These are phyloP conservation scores for Fusarium sp. DNA, from an alignment of 2,329 filamentous ascomycete species.

Conservation along the genomic window DNA sequence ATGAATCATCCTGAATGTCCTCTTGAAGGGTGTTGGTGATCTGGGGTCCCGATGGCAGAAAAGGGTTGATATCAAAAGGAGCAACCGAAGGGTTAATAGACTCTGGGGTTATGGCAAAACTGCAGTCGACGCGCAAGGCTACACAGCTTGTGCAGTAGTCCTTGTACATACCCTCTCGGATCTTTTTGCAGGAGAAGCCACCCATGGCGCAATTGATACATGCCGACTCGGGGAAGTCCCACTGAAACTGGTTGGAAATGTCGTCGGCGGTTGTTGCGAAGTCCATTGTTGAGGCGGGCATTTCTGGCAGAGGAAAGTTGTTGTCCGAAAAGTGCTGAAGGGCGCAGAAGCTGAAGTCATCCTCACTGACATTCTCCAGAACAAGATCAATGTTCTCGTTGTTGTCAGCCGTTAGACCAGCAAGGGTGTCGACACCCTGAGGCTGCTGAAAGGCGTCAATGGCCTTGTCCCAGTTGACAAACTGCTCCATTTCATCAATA, in stretches of 20 bases:
- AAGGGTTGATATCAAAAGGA: constrained; percentile 63
- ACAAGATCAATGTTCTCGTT: constrained; percentile 65
- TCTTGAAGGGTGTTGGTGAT: constrained; percentile 55
- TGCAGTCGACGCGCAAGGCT: constrained; percentile 71
- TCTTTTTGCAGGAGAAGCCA: constrained; percentile 72
- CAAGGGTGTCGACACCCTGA: constrained; percentile 52
- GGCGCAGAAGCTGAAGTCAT: constrained; percentile 72
- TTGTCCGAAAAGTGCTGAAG: constrained; percentile 69
- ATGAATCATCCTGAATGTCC: constrained; percentile 46
- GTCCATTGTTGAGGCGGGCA: constrained; percentile 52
- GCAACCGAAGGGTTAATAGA: constrained; percentile 53
- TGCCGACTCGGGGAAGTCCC: constrained; percentile 63
- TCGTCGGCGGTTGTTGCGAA: constrained; percentile 41
- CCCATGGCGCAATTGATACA: constrained; percentile 68
- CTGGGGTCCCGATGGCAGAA: constrained; percentile 62
- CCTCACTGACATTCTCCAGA: constrained; percentile 69
- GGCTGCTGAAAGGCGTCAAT: constrained; percentile 56
- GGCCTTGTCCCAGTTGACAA: constrained; percentile 74
- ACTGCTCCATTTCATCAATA: constrained; percentile 71
- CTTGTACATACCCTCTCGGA: constrained; percentile 71
- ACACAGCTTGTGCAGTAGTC: constrained; percentile 75
- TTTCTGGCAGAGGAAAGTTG: constrained; percentile 53
- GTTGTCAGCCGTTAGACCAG: constrained; percentile 55
- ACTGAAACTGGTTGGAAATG: constrained; percentile 44
- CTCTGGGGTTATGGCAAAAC: constrained; percentile 62